Evolutionary conservation across 768 basidiomycete species (phyloP).

Genomic region (Leccinum broughii): DNA sequence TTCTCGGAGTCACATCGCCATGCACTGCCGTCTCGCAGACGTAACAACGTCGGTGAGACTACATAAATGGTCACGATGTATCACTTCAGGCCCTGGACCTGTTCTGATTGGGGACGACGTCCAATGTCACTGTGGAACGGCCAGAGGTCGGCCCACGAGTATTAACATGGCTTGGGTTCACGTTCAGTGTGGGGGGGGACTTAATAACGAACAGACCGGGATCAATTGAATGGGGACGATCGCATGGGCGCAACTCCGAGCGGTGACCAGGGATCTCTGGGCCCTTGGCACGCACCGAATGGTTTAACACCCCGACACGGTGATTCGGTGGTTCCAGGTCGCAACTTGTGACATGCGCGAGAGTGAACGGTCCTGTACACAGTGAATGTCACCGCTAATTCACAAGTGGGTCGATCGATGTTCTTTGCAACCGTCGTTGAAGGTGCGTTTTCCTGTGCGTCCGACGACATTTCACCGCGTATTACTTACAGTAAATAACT

Average conservation of each 20-base stretch:
- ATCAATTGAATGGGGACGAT: constrained; percentile 4
- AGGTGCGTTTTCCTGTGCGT: constrained; percentile 30
- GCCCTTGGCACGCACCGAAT: constrained; percentile 54
- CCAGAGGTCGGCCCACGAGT: constrained; percentile 56
- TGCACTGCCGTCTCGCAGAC: constrained; percentile 45
- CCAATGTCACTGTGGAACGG: constrained; percentile 53
- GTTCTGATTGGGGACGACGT: constrained; percentile 68
- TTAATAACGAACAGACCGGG: not conserved
- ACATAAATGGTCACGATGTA: constrained; percentile 40
- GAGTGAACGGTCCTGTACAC: constrained; percentile 33
- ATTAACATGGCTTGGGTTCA: constrained; percentile 60
- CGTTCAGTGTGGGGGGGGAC: constrained; percentile 52
- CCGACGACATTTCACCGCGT: not conserved
- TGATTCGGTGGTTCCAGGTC: constrained; percentile 37
- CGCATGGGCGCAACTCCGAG: constrained; percentile 8
- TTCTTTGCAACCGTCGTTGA: constrained; percentile 40
- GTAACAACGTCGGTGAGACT: constrained; percentile 33
- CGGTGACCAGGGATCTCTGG: constrained; percentile 47
- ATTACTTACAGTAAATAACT: not conserved
- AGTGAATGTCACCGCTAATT: constrained; percentile 31
- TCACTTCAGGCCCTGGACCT: constrained; percentile 20
- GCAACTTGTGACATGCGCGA: not conserved
- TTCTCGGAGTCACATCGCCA: constrained; percentile 59
- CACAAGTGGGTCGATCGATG: constrained; percentile 36
- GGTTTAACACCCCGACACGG: constrained; percentile 56